A percentile compares a stretch with the other conserved stretches of the same genome.
These are phyloP conservation scores for Agaricus sinodeliciosus DNA, from an alignment of 768 basidiomycete genomes.

Conservation along the genomic window DNA sequence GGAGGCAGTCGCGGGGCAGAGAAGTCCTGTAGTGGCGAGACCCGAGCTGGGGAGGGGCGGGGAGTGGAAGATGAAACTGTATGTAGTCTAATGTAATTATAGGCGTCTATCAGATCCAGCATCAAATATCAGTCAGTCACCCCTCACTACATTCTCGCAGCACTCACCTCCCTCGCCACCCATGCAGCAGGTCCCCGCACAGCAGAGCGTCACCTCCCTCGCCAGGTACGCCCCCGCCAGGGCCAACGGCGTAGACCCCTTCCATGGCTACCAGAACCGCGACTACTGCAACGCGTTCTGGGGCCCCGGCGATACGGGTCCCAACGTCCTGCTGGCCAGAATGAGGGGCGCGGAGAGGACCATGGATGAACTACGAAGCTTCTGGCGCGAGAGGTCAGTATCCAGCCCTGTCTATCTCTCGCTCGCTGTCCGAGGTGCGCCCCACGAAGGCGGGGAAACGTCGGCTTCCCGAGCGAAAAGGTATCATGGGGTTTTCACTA, in stretches of 20 bases:
- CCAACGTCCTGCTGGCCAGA: conserved; percentile 82
- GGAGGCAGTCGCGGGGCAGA: conserved; percentile 20
- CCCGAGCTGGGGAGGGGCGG: conserved; percentile 32
- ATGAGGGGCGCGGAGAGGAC: conserved; percentile 83
- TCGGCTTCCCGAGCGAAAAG: neutral
- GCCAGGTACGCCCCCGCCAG: conserved; percentile 51
- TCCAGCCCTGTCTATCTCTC: neutral
- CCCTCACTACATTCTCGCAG: conserved; percentile 3
- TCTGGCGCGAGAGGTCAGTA: conserved; percentile 89
- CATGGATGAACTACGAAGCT: conserved; percentile 79
- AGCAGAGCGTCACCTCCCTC: conserved; percentile 67
- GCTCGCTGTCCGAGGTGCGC: neutral
- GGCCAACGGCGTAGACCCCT: conserved; percentile 41
- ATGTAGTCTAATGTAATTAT: conserved; percentile 18
- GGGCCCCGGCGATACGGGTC: conserved; percentile 80
- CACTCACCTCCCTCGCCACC: conserved; percentile 1
- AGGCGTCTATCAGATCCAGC: conserved; percentile 6
- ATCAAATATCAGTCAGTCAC: conserved; percentile 10
- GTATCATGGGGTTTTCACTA: neutral
- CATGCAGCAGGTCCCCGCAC: conserved; percentile 33
- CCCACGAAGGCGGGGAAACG: neutral
- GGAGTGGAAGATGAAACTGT: conserved; percentile 40
- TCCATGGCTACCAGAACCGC: conserved; percentile 27
- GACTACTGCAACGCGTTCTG: conserved; percentile 98
- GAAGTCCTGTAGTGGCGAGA: conserved; percentile 29